Base-by-base conservation (phyloP, 345 rosid species). In the Bretschneidera sinensis region DNA sequence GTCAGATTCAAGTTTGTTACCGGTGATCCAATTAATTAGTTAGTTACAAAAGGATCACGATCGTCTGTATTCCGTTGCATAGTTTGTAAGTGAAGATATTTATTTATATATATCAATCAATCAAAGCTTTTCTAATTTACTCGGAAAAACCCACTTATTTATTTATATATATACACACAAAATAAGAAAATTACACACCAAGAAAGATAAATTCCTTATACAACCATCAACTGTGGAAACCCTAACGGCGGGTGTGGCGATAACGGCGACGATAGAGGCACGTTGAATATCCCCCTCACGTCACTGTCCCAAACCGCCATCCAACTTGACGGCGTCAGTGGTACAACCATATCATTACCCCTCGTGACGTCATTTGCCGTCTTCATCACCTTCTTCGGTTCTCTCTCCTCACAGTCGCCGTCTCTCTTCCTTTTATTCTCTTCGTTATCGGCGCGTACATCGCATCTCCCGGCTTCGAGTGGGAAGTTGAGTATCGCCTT, bases 401-500 rank as follows among this genome's bases (percentile, higher is more conserved):
- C 48, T 54, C 48, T 59, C 55, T 60, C 76, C 2, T 51, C 71
- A 0, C 43, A 77, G 11, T 43, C 67, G 2, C 51, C 61, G 10
- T 43, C 71, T 58, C 84, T 73, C 7, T 64, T 70, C 69, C 87
- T 83, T 56, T 83, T 86, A 59, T 57, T 66, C 23, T 54, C 76
- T 14, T 60, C 79, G n/a, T 48, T 80, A 0, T 34, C 59, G 53
- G 64, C 65, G 57, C 58, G 48, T 66, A 65, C 45, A 21, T 63
- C 60, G 47, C 62, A 64, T 54, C 51, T 75, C 17, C 78, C 86
- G 19, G 86, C 95, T 19, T 89, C 95, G 0, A 87, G 81, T 9
- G 98, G 98, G 69, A 92, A 92, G 70, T 92, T 92, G 33, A 92
- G 67, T 24, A 92, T 85, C 11, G 98, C 97, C 64, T 85, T 92